phyloP scores from a whole-genome alignment of 73 alveolate species.

The Effrenium voratum region DNA sequence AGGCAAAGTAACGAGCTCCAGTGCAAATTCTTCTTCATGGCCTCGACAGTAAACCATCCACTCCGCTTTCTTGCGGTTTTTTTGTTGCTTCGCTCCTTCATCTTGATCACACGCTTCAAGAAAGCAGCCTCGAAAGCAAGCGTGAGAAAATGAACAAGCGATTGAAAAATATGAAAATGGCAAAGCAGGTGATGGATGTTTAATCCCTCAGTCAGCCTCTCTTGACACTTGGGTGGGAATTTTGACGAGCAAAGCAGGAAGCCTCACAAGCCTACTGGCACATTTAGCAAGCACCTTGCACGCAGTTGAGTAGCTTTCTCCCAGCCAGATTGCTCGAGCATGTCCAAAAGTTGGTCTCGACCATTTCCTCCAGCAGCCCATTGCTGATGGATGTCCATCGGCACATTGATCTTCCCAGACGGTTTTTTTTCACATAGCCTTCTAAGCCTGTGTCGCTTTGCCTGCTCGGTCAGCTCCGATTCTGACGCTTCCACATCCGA shows the following conservation, averaged over 20 bases:
- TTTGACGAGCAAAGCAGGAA: too few species aligned
- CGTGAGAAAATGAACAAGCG: too few species aligned
- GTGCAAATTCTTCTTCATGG: not conserved
- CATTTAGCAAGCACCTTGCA: too few species aligned
- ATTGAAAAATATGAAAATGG: too few species aligned
- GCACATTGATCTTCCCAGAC: not conserved
- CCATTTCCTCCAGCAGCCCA: not conserved
- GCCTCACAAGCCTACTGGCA: too few species aligned
- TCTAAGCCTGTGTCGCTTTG: too few species aligned
- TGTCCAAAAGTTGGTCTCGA: not conserved
- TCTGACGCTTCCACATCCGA: not conserved
- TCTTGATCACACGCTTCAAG: not conserved
- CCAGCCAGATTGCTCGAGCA: not conserved
- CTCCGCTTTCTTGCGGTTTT: not conserved
- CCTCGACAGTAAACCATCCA: constrained; percentile 11
- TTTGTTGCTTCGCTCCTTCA: not conserved
- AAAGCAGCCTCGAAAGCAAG: constrained; percentile 48
- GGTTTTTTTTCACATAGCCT: not conserved
- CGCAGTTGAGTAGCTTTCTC: too few species aligned
- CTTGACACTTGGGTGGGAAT: too few species aligned
- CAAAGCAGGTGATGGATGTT: too few species aligned
- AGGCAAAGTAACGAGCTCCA: constrained; percentile 9
- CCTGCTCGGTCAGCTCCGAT: not conserved
- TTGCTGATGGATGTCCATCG: not conserved
- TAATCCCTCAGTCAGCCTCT: too few species aligned